A percentile compares a stretch with the other conserved stretches of the same genome.
Conservation (phyloP, 2,329 filamentous ascomycete species). For the Eurotiales sp. region DNA sequence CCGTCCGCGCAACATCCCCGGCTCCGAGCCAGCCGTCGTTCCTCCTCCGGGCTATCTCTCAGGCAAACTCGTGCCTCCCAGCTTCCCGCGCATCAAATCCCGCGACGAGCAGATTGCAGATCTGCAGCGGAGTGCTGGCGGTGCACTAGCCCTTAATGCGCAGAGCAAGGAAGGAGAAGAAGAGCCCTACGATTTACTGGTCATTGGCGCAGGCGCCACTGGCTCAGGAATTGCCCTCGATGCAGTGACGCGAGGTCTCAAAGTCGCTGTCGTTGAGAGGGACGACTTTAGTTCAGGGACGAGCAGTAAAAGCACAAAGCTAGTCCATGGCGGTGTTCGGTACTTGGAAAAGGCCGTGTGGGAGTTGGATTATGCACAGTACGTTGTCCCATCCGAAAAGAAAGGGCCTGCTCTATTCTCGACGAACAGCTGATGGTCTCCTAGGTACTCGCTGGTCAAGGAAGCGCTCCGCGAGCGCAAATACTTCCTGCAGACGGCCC, state of each 20-base stretch:
- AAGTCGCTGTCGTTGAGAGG: conserved; percentile 75
- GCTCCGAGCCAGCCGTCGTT: conserved; percentile 58
- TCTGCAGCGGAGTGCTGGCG: conserved; percentile 42
- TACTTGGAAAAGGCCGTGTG: conserved; percentile 84
- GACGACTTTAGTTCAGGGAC: conserved; percentile 81
- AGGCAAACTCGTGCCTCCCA: conserved; percentile 53
- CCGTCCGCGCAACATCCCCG: conserved; percentile 62
- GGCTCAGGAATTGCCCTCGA: conserved; percentile 78
- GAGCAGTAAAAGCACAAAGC: conserved; percentile 82
- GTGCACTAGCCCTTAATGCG: background rate
- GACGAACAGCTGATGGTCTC: conserved; percentile 1
- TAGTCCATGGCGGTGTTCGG: conserved; percentile 79
- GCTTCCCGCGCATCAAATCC: conserved; percentile 50
- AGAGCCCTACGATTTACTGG: conserved; percentile 68
- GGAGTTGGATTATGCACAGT: conserved; percentile 81
- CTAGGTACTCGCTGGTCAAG: conserved; percentile 65
- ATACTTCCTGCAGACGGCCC: conserved; percentile 78
- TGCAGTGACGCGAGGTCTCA: conserved; percentile 72
- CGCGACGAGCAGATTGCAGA: conserved; percentile 51
- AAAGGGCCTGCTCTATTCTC: background rate
- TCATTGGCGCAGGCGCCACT: conserved; percentile 77
- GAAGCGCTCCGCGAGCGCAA: conserved; percentile 78
- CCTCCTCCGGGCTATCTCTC: conserved; percentile 61
- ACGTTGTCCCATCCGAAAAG: conserved; percentile 21
- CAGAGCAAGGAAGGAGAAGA: conserved; percentile 37